Evolutionary conservation across 2,329 filamentous ascomycete species (phyloP).

Genomic region (Aspergillus ibericus): DNA sequence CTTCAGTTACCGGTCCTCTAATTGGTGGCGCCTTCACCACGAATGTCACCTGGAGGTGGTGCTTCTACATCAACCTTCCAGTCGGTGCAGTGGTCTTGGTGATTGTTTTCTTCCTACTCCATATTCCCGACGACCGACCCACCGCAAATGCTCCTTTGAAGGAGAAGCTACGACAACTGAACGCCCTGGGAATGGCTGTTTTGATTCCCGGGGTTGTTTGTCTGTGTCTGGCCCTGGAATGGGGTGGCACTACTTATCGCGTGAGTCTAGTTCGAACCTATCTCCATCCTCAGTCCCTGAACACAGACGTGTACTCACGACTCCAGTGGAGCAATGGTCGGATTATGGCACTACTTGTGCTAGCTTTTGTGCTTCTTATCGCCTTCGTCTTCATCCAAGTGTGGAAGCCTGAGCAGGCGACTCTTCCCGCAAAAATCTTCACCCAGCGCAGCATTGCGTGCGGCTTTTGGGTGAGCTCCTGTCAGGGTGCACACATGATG

Average conservation of each 20-base stretch:
- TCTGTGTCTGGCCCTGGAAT: constrained; percentile 16
- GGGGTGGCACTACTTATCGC: constrained; percentile 13
- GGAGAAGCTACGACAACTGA: constrained; percentile 5
- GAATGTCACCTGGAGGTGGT: constrained; percentile 15
- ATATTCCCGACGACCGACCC: background rate
- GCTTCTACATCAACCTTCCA: constrained; percentile 20
- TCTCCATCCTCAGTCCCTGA: background rate
- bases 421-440: constrained; percentile 53
- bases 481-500: background rate
- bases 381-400: constrained; percentile 6
- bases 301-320: background rate
- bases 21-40: constrained; percentile 14
- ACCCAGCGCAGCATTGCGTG: constrained; percentile 45
- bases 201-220: constrained; percentile 11
- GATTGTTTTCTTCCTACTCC: background rate
- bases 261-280: background rate
- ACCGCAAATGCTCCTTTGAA: background rate
- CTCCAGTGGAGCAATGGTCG: constrained; percentile 8
- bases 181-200: background rate
- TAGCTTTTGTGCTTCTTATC: constrained; percentile 5
- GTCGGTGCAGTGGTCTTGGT: constrained; percentile 7
- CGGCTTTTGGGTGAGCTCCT: constrained; percentile 38
- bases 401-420: constrained; percentile 52
- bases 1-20: constrained; percentile 33
- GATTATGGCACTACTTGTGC: constrained; percentile 9